Base-by-base conservation (phyloP, 2,329 filamentous ascomycete genomes). In the Ophiobolus disseminans region DNA sequence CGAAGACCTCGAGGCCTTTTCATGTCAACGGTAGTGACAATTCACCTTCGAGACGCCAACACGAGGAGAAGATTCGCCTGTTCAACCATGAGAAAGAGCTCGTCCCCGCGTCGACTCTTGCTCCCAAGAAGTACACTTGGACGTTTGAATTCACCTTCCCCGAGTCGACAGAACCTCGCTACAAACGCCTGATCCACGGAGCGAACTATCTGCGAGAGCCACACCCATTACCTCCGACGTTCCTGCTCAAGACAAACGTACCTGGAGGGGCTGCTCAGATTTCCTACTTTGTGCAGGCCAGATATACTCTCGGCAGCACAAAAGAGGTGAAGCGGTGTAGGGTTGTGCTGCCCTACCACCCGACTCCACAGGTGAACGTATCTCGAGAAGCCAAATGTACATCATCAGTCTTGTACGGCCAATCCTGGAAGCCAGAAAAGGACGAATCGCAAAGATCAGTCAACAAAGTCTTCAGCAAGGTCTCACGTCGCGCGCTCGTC, bases 101-200 rank as follows among this genome's bases (percentile, higher is more conserved):
- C 1, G 46, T 65, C 11, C 44, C 58, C 4, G 45, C 41, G n/a
- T 49, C 53, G 4, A 57, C 43, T 13, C 48, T 69, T 9, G 44
- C 31, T n/a, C 41, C 62, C 11, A 63, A 63, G 21, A 70, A 72
- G 31, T 61, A 69, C 20, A 62, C 55, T 7, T 73, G 69, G 68
- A 40, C 57, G 1, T 73, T 73, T 46, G 63, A 68, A n/a, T 73
- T 72, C 53, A 55, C 55, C 11, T 70, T 73, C 37, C 70, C 70
- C 16, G 56, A 63, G 4, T 46, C 45, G n/a, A 73, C 70, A 0
- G 57, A 65, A 34, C 56, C 60, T 39, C 59, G 53, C 11, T 66
- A 58, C 45, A 66, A 66, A 7, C 58, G 63, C 31, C 59, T 65
- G 32, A 42, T 53, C 13, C 62, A 68, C 34, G 63, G 64, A 11